Conservation (phyloP, 768 basidiomycete species). For the Lactifluus hygrophoroides region DNA sequence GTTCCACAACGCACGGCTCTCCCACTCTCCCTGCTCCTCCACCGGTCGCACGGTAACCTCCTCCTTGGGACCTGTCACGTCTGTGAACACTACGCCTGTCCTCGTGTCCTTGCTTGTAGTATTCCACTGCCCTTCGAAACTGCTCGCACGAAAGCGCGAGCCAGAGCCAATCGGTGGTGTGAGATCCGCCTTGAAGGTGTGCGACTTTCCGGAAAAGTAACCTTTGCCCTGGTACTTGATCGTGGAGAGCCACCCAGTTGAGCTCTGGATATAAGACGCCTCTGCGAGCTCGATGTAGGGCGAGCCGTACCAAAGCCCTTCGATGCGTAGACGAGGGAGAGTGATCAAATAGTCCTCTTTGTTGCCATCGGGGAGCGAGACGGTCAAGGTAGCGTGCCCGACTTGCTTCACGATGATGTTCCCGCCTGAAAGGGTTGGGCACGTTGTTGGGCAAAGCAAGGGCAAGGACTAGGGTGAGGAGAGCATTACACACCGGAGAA, state of each 20-base stretch:
- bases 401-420: constrained; percentile 88
- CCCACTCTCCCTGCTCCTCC: constrained; percentile 67
- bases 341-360: constrained; percentile 81
- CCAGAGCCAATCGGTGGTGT: constrained; percentile 32
- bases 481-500: constrained; percentile 59
- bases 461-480: not conserved
- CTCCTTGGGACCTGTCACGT: constrained; percentile 65
- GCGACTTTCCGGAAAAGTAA: constrained; percentile 89
- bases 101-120: constrained; percentile 47
- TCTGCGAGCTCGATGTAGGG: constrained; percentile 91
- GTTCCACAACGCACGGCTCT: constrained; percentile 80
- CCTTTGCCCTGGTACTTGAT: constrained; percentile 92
- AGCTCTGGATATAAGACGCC: constrained; percentile 64
- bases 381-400: constrained; percentile 81
- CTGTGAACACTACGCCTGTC: constrained; percentile 56
- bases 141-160: constrained; percentile 26
- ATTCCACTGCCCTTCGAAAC: constrained; percentile 80
- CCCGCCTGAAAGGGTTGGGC: constrained; percentile 39
- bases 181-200: constrained; percentile 84
- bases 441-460: not conserved
- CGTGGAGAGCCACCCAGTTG: constrained; percentile 50
- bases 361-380: constrained; percentile 47
- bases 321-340: constrained; percentile 84
- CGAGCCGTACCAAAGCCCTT: constrained; percentile 85
- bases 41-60: constrained; percentile 60